Evolutionary conservation across 2,329 filamentous ascomycete genomes (phyloP).

Genomic region (Trichophaea hybrida): DNA sequence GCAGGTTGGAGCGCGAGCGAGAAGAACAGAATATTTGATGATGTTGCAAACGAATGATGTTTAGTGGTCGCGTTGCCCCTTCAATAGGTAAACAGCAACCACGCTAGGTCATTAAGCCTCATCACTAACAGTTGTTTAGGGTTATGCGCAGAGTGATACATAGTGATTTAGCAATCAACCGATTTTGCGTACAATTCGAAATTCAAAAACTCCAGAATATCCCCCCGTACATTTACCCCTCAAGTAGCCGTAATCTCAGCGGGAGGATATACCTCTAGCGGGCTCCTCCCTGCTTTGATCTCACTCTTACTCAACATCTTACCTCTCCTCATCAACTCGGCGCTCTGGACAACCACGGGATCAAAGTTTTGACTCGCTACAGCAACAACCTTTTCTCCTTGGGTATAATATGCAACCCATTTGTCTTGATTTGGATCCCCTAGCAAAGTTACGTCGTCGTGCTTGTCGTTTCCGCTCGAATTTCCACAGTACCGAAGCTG

Average conservation of each 20-base stretch:
- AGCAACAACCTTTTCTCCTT: constrained; percentile 59
- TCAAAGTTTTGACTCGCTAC: constrained; percentile 85
- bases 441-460: constrained; percentile 69
- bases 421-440: constrained; percentile 63
- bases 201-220: no score
- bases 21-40: background rate
- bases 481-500: constrained; percentile 92
- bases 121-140: no score
- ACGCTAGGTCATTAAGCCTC: no score
- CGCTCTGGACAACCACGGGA: constrained; percentile 66
- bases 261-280: constrained; percentile 17
- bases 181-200: no score
- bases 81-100: no score
- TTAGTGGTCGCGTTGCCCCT: no score
- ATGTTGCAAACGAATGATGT: no score
- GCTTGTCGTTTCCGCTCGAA: constrained; percentile 39
- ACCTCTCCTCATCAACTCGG: constrained; percentile 67
- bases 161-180: no score
- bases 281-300: constrained; percentile 20
- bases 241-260: constrained; percentile 6
- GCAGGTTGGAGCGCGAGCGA: background rate
- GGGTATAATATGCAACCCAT: constrained; percentile 80
- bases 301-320: constrained; percentile 75
- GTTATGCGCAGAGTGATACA: no score
- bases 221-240: background rate